phyloP scores from a whole-genome alignment of 805 yeast genomes.

The Metschnikowia corniflorae region DNA sequence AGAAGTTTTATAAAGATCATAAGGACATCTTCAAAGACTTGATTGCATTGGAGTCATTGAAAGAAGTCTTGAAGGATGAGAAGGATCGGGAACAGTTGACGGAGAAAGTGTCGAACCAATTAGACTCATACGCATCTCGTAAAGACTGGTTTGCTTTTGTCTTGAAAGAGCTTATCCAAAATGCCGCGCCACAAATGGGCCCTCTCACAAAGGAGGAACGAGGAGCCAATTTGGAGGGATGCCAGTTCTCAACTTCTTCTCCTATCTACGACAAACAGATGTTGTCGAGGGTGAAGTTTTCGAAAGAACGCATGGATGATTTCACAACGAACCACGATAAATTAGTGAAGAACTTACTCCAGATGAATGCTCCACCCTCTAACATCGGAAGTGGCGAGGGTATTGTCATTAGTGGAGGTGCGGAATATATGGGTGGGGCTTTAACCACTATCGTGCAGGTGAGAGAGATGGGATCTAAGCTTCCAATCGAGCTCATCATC shows the following conservation, averaged over 20 bases:
- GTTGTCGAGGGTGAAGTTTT: conserved; percentile 17
- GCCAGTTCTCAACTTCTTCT: conserved; percentile 12
- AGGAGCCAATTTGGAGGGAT: conserved; percentile 16
- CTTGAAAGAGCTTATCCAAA: conserved; percentile 14
- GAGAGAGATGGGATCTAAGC: conserved; percentile 28
- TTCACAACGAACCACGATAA: conserved; percentile 25
- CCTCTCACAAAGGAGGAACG: conserved; percentile 16
- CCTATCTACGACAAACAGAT: conserved; percentile 12
- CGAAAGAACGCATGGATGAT: conserved; percentile 19
- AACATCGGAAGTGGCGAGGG: conserved; percentile 29
- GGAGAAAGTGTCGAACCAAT: conserved; percentile 7
- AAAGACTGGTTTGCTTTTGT: conserved; percentile 13
- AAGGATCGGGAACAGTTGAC: conserved; percentile 1
- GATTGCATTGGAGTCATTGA: conserved; percentile 4
- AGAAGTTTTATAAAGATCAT: conserved; percentile 8
- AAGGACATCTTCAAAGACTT: conserved; percentile 4
- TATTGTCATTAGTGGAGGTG: conserved; percentile 33
- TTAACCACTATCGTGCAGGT: conserved; percentile 27
- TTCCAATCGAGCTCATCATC: conserved; percentile 35
- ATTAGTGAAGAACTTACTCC: conserved; percentile 23
- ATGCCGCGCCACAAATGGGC: conserved; percentile 15
- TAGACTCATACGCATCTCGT: conserved; percentile 5
- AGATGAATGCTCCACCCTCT: conserved; percentile 23
- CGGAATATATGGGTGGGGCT: conserved; percentile 26
- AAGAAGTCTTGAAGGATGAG: conserved; percentile 1